Evolutionary conservation across 331 rosid genomes (phyloP).

Genomic region (Quercus lobata): DNA sequence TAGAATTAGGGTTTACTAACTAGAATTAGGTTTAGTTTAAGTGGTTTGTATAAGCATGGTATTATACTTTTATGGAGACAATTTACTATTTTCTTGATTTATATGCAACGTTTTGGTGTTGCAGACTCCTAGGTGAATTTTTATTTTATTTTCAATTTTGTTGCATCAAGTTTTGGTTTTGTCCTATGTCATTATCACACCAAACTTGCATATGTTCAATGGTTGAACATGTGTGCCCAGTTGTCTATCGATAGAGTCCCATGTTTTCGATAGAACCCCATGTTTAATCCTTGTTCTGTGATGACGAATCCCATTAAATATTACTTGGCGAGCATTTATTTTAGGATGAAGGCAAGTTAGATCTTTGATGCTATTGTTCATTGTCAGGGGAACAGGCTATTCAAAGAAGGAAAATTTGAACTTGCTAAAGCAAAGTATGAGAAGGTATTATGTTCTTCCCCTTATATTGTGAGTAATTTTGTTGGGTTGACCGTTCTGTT

Average conservation of each 20-base stretch:
- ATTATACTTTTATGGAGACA: too few relatives aligned
- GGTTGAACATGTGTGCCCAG: background rate
- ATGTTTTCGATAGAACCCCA: background rate
- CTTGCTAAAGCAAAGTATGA: conserved; percentile 99
- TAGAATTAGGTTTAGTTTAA: too few relatives aligned
- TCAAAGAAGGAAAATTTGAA: conserved; percentile 93
- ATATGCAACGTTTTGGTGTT: too few relatives aligned
- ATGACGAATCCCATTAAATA: background rate
- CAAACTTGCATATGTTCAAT: background rate
- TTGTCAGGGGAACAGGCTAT: conserved; percentile 90
- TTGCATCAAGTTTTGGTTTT: too few relatives aligned
- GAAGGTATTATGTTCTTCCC: conserved; percentile 51
- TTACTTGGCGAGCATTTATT: background rate
- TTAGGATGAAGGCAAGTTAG: conserved; percentile 4
- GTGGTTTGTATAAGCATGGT: too few relatives aligned
- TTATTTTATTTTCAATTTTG: too few relatives aligned
- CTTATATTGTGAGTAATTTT: background rate
- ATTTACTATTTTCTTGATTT: too few relatives aligned
- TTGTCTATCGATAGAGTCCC: background rate
- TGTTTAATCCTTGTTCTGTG: background rate
- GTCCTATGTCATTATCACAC: background rate
- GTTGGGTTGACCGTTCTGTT: background rate
- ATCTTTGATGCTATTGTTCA: conserved; percentile 20
- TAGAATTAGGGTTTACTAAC: too few relatives aligned
- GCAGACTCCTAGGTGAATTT: too few relatives aligned